phyloP scores from a whole-genome alignment of 2,329 filamentous ascomycete species.

The Cladobotryum mycophilum region DNA sequence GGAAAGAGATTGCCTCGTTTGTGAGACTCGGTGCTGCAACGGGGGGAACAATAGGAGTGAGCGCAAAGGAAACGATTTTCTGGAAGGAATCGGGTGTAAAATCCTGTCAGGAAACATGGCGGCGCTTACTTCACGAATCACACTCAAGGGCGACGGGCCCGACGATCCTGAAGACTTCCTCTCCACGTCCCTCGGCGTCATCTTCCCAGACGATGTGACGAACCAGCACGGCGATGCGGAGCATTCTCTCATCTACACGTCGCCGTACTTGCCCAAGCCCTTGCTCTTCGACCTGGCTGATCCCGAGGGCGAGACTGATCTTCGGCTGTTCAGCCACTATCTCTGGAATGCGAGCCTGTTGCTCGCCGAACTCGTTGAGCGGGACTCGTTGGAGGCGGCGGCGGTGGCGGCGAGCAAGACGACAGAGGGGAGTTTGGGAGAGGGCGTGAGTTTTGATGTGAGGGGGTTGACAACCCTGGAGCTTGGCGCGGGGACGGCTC shows the following conservation, averaged over 20 bases:
- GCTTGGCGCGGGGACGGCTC: conserved; percentile 59
- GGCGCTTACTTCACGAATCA: conserved; percentile 36
- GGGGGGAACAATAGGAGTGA: no score
- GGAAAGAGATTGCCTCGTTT: no score
- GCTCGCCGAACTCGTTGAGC: conserved; percentile 50
- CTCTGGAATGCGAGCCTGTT: conserved; percentile 62
- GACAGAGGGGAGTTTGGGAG: conserved; percentile 6
- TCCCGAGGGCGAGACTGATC: conserved; percentile 45
- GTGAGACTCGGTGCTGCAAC: no score
- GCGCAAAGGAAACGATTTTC: no score
- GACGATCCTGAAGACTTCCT: conserved; percentile 53
- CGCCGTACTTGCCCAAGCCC: conserved; percentile 41
- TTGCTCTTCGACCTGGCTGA: conserved; percentile 41
- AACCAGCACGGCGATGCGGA: conserved; percentile 60
- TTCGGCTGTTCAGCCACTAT: conserved; percentile 63
- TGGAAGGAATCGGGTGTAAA: no score
- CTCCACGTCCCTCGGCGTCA: conserved; percentile 50
- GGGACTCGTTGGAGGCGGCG: conserved; percentile 30
- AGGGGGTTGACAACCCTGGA: conserved; percentile 51
- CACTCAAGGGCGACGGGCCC: conserved; percentile 18
- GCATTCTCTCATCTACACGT: conserved; percentile 53
- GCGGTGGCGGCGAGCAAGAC: conserved; percentile 17
- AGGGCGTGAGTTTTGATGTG: conserved; percentile 37
- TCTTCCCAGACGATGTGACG: conserved; percentile 62
- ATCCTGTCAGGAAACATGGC: conserved; percentile 1